Percentiles rank a stretch among this genome's conserved stretches.
These are phyloP conservation scores for Solanum tarijense DNA, from an alignment of 257 asterid genomes.

Conservation along the genomic window DNA sequence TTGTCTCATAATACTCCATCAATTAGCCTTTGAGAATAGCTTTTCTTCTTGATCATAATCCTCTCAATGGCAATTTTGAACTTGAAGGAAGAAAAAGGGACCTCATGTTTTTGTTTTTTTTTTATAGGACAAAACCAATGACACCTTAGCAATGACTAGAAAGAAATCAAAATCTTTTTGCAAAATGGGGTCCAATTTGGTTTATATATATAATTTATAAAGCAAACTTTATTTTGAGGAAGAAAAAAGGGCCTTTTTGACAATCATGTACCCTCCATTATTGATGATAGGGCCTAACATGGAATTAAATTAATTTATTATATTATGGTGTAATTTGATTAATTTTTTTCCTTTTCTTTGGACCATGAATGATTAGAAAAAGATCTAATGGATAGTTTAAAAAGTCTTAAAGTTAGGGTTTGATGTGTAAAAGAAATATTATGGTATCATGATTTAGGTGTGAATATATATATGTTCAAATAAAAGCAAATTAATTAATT, in stretches of 20 bases:
- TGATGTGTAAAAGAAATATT: slow-evolving; percentile 10
- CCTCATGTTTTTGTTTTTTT: background rate
- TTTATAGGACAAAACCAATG: background rate
- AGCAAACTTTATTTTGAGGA: background rate
- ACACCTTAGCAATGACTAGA: background rate
- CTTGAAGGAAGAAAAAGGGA: slow-evolving; percentile 1
- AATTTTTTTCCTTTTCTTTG: background rate
- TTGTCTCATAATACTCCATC: slow-evolving; percentile 44
- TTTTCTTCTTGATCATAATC: slow-evolving; percentile 34
- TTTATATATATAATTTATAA: background rate
- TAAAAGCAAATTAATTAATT: background rate
- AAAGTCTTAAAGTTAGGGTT: background rate
- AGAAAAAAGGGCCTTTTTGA: slow-evolving; percentile 7
- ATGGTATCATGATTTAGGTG: slow-evolving; percentile 8
- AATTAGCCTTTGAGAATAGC: slow-evolving; percentile 31
- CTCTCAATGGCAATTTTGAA: slow-evolving; percentile 27
- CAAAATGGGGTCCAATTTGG: background rate
- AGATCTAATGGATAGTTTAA: background rate
- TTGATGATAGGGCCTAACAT: background rate
- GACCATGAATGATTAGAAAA: background rate
- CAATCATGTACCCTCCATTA: slow-evolving; percentile 2
- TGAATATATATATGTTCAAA: background rate
- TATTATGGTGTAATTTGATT: background rate
- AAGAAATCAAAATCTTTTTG: background rate
- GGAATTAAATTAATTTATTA: background rate